Conservation (phyloP, 192 early-diverging fungal genomes). For the Coemansia sp. region DNA sequence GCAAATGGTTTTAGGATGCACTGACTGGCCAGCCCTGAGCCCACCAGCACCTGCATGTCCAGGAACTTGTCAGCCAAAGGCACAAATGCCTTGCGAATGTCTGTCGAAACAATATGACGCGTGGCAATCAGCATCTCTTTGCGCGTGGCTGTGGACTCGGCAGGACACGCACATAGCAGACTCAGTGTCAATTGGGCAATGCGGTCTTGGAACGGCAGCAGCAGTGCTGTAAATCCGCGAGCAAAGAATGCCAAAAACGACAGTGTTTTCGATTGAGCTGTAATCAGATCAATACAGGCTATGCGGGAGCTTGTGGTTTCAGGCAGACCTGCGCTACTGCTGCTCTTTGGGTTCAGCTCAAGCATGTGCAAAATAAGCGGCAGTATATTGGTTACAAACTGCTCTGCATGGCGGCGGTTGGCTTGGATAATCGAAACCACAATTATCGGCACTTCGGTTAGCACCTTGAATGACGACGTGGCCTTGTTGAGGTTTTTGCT, state of each 20-base stretch:
- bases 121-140: conserved; percentile 96
- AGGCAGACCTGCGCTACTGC: not conserved
- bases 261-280: conserved; percentile 97
- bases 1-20: conserved; percentile 91
- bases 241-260: conserved; percentile 96
- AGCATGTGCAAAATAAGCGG: conserved; percentile 77
- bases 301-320: conserved; percentile 48
- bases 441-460: conserved; percentile 98
- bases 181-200: conserved; percentile 88
- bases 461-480: conserved; percentile 91
- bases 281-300: conserved; percentile 74
- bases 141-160: conserved; percentile 86
- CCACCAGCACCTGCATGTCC: conserved; percentile 91
- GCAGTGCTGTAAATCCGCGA: conserved; percentile 66
- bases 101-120: conserved; percentile 90
- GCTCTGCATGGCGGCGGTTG: conserved; percentile 74
- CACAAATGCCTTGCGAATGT: conserved; percentile 85
- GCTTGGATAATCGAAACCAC: conserved; percentile 94
- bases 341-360: conserved; percentile 45
- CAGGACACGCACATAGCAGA: conserved; percentile 88
- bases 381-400: conserved; percentile 81
- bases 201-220: conserved; percentile 71
- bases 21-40: conserved; percentile 86
- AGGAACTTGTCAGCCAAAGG: conserved; percentile 88
- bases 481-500: conserved; percentile 70